These are phyloP conservation scores for Amanita muscaria DNA, from an alignment of 768 basidiomycete species.

Conservation along the genomic window DNA sequence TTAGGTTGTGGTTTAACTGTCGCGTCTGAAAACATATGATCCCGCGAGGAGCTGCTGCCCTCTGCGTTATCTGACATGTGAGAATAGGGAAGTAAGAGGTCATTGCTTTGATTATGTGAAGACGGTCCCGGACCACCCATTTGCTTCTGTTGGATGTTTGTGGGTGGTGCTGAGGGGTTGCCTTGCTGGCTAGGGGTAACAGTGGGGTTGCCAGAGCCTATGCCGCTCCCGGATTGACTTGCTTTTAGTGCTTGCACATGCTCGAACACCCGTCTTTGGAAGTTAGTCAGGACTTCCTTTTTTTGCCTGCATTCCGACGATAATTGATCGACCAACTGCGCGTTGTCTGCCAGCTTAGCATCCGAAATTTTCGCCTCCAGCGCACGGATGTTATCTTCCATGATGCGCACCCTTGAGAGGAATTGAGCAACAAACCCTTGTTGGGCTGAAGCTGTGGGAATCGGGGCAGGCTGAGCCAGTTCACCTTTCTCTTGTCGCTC, in stretches of 20 bases:
- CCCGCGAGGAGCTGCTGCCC: too few species aligned
- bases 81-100: too few species aligned
- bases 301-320: conserved; percentile 12
- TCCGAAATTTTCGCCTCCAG: conserved; percentile 10
- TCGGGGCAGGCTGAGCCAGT: conserved; percentile 13
- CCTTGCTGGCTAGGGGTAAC: not conserved
- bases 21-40: too few species aligned
- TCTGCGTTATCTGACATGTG: too few species aligned
- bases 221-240: not conserved
- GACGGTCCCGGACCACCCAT: not conserved
- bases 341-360: conserved; percentile 15
- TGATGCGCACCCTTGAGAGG: conserved; percentile 10
- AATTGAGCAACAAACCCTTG: conserved; percentile 4
- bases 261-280: conserved; percentile 3
- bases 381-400: conserved; percentile 11
- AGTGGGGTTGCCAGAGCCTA: not conserved
- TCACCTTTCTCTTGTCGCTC: conserved; percentile 14
- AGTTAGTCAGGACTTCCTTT: conserved; percentile 8
- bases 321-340: conserved; percentile 10
- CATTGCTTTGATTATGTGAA: not conserved
- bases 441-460: conserved; percentile 15
- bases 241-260: not conserved
- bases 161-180: not conserved
- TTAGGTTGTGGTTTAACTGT: too few species aligned
- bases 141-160: not conserved